These are phyloP conservation scores for Gardenia jasminoides DNA, from an alignment of 257 asterid species.

Conservation along the genomic window DNA sequence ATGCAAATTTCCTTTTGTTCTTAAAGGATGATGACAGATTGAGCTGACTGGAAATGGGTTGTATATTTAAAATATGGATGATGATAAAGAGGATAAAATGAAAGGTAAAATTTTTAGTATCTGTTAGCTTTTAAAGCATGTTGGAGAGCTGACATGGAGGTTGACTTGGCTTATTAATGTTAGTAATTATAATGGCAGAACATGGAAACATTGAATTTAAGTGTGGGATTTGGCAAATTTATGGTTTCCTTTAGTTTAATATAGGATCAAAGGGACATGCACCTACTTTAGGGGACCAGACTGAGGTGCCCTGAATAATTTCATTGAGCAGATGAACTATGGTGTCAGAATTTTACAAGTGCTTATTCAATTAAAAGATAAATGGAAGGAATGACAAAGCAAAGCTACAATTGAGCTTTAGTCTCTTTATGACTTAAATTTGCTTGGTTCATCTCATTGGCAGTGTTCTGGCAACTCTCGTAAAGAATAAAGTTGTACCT, in stretches of 20 bases:
- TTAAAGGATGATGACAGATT: neutral
- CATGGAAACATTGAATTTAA: slow-evolving; percentile 11
- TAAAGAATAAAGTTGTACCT: slow-evolving; percentile 78
- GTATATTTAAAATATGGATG: neutral
- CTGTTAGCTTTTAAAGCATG: neutral
- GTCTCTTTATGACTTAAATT: neutral
- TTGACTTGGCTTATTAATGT: neutral
- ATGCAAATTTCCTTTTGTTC: neutral
- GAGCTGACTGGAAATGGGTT: neutral
- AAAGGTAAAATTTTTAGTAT: neutral
- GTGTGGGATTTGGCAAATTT: neutral
- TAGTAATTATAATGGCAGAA: neutral
- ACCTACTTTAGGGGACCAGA: neutral
- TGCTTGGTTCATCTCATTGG: slow-evolving; percentile 5
- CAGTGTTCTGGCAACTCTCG: slow-evolving; percentile 90
- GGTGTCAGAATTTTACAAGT: neutral
- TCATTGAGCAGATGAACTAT: neutral
- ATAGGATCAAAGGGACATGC: neutral
- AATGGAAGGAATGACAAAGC: neutral
- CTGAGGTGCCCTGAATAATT: neutral
- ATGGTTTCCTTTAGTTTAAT: neutral
- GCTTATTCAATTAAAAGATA: neutral
- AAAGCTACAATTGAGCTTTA: neutral
- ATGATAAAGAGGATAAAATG: neutral
- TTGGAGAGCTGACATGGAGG: neutral